Evolutionary conservation across 78 protist genomes (phyloP), one percentile per base, ranked within the genome.

Genomic region (Mastigamoeba balamuthi): DNA sequence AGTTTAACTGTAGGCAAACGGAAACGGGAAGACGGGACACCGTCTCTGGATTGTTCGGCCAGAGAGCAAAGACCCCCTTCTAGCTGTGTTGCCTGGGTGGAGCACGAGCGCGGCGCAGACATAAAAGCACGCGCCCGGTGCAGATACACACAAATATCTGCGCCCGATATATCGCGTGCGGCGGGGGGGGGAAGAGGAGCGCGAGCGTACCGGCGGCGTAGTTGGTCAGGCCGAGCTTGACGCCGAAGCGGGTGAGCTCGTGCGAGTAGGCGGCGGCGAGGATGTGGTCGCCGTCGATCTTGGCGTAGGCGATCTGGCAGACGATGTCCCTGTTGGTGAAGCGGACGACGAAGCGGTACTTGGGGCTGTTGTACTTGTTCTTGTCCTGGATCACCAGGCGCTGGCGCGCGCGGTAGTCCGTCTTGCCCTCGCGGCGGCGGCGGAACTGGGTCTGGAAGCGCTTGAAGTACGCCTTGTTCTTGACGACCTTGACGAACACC

Each of bases 331-430:
- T 27, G 97, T 91, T 94, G 81, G 94, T 88, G 87, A 92, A 28
- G 79, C 99, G 98, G 43, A 95, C 99, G 74, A 95, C 95, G 25
- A 97, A 66, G 67, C 99, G 88, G 97, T 95, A 94, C 91, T 94
- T 96, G 77, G 98, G 97, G 66, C 96, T 33, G 90, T 81, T 77
- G 93, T 88, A 95, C 90, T 94, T 96, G 96, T 87, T 92, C 91
- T 95, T 94, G 81, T 84, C 98, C 86, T 95, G 98, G 41, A 65
- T 23, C 75, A 96, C 75, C 4, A 98, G 87, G 29, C 89, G 66
- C 38, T 80, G 43, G 84, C 99, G 93, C 72, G 93, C 96, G 48
- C 72, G 88, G 95, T 95, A 98, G 85, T 98, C 99, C 64, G 99
- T 98, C 90, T 94, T 93, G 40, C 99, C 97, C 79, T 89, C 97